Percentiles rank a stretch among this genome's conserved stretches.
Conservation (phyloP, 768 basidiomycete species). For the Myochromella boudieri region DNA sequence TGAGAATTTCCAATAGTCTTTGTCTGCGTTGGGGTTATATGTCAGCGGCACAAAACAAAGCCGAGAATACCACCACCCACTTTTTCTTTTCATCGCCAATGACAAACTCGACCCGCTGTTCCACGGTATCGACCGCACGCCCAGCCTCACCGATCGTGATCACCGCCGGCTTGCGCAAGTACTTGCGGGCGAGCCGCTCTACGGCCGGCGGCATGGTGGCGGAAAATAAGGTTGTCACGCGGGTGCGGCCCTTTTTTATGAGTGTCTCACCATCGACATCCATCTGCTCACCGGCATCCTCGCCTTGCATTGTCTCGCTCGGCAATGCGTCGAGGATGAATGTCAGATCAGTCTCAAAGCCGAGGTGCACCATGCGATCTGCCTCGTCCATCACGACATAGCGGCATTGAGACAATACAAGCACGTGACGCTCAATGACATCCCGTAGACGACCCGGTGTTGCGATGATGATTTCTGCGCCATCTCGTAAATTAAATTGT, state of each 20-base stretch:
- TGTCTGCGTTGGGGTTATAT: slow-evolving; percentile 46
- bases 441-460: slow-evolving; percentile 98
- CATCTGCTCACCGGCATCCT: slow-evolving; percentile 73
- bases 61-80: slow-evolving; percentile 42
- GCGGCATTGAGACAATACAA: slow-evolving; percentile 95
- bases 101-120: slow-evolving; percentile 94
- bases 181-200: slow-evolving; percentile 92
- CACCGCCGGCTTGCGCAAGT: slow-evolving; percentile 87
- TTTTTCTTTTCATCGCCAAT: slow-evolving; percentile 95
- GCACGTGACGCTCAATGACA: slow-evolving; percentile 92
- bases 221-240: slow-evolving; percentile 96
- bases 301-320: slow-evolving; percentile 83
- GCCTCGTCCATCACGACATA: slow-evolving; percentile 99
- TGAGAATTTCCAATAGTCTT: slow-evolving; percentile 87
- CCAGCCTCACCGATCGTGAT: slow-evolving; percentile 99
- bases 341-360: slow-evolving; percentile 92
- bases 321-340: slow-evolving; percentile 95
- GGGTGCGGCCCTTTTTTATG: slow-evolving; percentile 73
- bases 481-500: slow-evolving; percentile 95
- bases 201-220: slow-evolving; percentile 99
- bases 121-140: slow-evolving; percentile 96
- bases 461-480: slow-evolving; percentile 97
- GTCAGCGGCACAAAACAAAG: slow-evolving; percentile 10
- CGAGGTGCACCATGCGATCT: slow-evolving; percentile 97
- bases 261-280: slow-evolving; percentile 72